These are phyloP conservation scores for Pyracantha coccinea DNA, from an alignment of 331 rosid genomes.

Conservation along the genomic window DNA sequence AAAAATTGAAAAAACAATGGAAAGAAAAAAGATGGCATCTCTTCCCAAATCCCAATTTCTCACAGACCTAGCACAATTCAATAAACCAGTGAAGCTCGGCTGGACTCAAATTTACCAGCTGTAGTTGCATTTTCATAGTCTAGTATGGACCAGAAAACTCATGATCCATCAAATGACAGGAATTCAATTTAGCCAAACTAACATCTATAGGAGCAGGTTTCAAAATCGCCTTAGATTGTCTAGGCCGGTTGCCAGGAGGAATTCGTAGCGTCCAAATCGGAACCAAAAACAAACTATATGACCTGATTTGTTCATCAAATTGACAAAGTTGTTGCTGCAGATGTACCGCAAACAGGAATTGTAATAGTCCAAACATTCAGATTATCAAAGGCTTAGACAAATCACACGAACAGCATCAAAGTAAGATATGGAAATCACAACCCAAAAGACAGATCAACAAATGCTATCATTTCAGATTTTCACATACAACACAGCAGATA, in stretches of 20 bases:
- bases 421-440: background rate
- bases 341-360: background rate
- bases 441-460: background rate
- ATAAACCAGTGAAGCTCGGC: background rate
- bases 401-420: background rate
- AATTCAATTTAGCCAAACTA: background rate
- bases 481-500: background rate
- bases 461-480: conserved; percentile 11
- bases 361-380: background rate
- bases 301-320: background rate
- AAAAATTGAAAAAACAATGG: background rate
- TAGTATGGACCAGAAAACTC: background rate
- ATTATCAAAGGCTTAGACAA: background rate
- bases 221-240: background rate
- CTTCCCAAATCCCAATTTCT: background rate
- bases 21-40: background rate
- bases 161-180: background rate
- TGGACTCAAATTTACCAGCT: background rate
- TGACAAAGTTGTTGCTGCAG: background rate
- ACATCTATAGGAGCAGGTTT: background rate
- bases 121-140: background rate
- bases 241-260: background rate
- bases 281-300: background rate
- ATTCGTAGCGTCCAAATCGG: background rate
- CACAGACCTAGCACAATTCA: background rate